Conservation (phyloP, 805 yeast genomes). For the Nakazawaea populi region DNA sequence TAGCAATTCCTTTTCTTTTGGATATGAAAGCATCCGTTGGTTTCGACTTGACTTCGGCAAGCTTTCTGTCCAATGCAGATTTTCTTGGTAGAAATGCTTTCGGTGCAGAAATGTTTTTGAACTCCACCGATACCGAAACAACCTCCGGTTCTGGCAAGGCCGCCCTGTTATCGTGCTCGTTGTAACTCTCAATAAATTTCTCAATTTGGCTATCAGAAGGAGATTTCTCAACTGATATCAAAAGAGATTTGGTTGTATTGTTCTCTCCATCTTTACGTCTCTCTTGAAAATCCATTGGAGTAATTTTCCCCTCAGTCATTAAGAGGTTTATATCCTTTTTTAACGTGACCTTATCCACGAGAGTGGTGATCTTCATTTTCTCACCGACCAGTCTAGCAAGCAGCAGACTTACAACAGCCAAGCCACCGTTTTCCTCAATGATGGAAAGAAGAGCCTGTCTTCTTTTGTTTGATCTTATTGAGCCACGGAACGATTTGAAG, state of each 20-base stretch:
- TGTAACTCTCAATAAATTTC: not conserved
- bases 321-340: slow-evolving; percentile 35
- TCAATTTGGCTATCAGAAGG: slow-evolving; percentile 14
- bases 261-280: slow-evolving; percentile 10
- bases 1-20: not conserved
- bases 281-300: slow-evolving; percentile 5
- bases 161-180: not conserved
- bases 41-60: not conserved
- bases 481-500: slow-evolving; percentile 15
- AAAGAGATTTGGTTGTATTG: slow-evolving; percentile 5
- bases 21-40: not conserved
- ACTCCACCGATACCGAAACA: slow-evolving; percentile 1
- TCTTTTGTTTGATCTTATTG: slow-evolving; percentile 39
- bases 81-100: not conserved
- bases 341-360: slow-evolving; percentile 51
- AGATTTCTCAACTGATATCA: slow-evolving; percentile 12
- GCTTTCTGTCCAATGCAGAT: not conserved
- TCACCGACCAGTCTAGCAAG: slow-evolving; percentile 36
- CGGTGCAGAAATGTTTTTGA: slow-evolving; percentile 1
- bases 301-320: slow-evolving; percentile 20
- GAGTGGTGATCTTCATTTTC: slow-evolving; percentile 29
- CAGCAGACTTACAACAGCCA: slow-evolving; percentile 33
- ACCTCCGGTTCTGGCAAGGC: slow-evolving; percentile 1
- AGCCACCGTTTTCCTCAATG: slow-evolving; percentile 39
- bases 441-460: slow-evolving; percentile 36